phyloP scores from a whole-genome alignment of 2,329 filamentous ascomycete species.

The Aspergillus chevalieri region DNA sequence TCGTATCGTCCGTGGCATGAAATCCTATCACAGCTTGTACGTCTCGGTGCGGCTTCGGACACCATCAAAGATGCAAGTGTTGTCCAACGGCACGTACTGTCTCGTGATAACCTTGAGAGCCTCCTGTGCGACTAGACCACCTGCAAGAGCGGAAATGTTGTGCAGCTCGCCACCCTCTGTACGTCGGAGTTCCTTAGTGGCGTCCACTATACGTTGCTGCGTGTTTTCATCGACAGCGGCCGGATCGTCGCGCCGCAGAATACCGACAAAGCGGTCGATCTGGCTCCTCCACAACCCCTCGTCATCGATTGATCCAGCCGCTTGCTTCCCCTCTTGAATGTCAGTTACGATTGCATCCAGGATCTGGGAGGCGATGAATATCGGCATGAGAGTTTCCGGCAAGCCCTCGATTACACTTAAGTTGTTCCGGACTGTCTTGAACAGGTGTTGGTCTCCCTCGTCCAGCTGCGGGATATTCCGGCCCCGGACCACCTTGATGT shows the following conservation, averaged over 20 bases:
- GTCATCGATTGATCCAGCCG: conserved; percentile 25
- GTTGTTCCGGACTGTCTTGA: conserved; percentile 36
- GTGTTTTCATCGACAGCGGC: conserved; percentile 44
- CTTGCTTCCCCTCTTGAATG: conserved; percentile 41
- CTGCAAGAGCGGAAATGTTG: conserved; percentile 80
- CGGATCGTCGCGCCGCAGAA: conserved; percentile 34
- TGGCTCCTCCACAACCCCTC: conserved; percentile 26
- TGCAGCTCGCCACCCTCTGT: conserved; percentile 82
- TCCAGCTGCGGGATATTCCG: conserved; percentile 48
- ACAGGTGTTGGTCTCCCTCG: conserved; percentile 31
- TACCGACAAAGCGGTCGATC: conserved; percentile 21
- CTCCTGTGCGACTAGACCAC: conserved; percentile 94
- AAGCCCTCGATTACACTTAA: conserved; percentile 24
- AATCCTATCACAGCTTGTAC: conserved; percentile 36
- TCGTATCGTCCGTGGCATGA: background rate
- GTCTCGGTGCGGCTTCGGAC: conserved; percentile 51
- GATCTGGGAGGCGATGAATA: conserved; percentile 61
- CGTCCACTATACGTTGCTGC: conserved; percentile 48
- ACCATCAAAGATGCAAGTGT: conserved; percentile 59
- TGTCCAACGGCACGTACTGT: conserved; percentile 60
- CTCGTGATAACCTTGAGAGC: conserved; percentile 74
- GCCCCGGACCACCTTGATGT: conserved; percentile 79
- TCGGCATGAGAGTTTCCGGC: conserved; percentile 56
- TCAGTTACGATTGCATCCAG: conserved; percentile 45
- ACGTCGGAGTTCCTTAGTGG: conserved; percentile 63